Evolutionary conservation across 306 rosid genomes (phyloP).

Genomic region (Luffa acutangula): DNA sequence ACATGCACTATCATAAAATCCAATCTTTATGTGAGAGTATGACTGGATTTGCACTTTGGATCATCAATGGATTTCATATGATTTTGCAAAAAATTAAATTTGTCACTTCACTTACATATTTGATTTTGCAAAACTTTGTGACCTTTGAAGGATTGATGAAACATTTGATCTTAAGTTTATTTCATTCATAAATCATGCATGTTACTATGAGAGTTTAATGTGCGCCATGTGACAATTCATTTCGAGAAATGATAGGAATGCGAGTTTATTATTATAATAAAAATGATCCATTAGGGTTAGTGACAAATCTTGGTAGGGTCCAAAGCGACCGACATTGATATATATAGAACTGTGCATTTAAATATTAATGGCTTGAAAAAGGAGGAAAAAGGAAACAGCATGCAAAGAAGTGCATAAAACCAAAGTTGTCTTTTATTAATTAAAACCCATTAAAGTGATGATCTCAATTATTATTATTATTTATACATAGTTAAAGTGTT

Average conservation of each 20-base stretch:
- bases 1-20: neutral
- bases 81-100: neutral
- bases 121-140: neutral
- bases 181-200: neutral
- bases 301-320: slow-evolving; percentile 46
- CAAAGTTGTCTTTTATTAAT: slow-evolving; percentile 10
- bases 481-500: slow-evolving; percentile 20
- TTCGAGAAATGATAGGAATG: neutral
- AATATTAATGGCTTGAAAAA: slow-evolving; percentile 19
- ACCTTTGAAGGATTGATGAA: neutral
- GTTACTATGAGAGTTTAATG: neutral
- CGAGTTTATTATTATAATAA: neutral
- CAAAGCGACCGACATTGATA: slow-evolving; percentile 34
- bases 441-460: slow-evolving; percentile 18
- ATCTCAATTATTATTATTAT: slow-evolving; percentile 7
- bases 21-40: neutral
- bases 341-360: slow-evolving; percentile 17
- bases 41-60: neutral
- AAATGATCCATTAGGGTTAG: slow-evolving; percentile 18
- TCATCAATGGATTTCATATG: neutral
- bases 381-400: slow-evolving; percentile 15
- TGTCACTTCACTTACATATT: neutral
- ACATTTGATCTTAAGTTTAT: neutral
- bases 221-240: slow-evolving; percentile 1
- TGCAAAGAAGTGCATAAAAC: slow-evolving; percentile 26